Evolutionary conservation across 306 rosid genomes (phyloP).

Genomic region (Pachyrhizus erosus): DNA sequence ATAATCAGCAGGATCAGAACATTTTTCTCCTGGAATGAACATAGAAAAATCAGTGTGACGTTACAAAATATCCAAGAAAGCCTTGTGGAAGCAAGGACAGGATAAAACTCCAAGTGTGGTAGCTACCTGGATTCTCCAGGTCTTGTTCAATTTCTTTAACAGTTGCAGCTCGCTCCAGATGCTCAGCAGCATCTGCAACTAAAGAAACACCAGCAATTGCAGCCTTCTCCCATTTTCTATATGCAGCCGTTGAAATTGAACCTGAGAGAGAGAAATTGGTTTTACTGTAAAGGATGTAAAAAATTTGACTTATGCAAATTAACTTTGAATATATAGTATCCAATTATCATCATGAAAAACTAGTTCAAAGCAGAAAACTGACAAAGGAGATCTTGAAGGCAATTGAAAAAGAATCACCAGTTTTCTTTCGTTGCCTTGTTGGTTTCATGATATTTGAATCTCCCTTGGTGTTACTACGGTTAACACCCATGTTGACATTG

Average conservation of each 20-base stretch:
- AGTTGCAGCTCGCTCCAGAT: constrained; percentile 79
- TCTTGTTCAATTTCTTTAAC: constrained; percentile 65
- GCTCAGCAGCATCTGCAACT: constrained; percentile 99
- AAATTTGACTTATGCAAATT: not conserved
- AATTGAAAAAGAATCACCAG: constrained; percentile 62
- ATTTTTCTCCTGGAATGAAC: constrained; percentile 65
- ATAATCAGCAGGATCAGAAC: constrained; percentile 53
- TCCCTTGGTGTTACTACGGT: constrained; percentile 75
- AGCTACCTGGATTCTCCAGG: constrained; percentile 63
- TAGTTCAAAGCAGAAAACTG: constrained; percentile 21
- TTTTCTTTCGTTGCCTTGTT: constrained; percentile 81
- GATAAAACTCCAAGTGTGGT: constrained; percentile 37
- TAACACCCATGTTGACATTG: constrained; percentile 68
- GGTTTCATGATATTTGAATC: constrained; percentile 78
- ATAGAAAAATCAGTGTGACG: constrained; percentile 35
- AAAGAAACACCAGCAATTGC: constrained; percentile 99
- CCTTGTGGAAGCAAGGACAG: constrained; percentile 13
- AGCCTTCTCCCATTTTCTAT: constrained; percentile 98
- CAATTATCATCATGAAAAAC: constrained; percentile 15
- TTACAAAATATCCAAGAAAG: constrained; percentile 30
- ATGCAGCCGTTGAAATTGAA: constrained; percentile 71
- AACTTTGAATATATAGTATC: constrained; percentile 16
- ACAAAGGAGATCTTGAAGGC: constrained; percentile 21
- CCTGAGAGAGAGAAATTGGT: constrained; percentile 52
- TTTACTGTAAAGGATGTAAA: not conserved